Percentiles rank a stretch among this genome's conserved stretches.
These are phyloP conservation scores for Candida rishiriensis DNA, from an alignment of 805 yeast genomes.

Conservation along the genomic window DNA sequence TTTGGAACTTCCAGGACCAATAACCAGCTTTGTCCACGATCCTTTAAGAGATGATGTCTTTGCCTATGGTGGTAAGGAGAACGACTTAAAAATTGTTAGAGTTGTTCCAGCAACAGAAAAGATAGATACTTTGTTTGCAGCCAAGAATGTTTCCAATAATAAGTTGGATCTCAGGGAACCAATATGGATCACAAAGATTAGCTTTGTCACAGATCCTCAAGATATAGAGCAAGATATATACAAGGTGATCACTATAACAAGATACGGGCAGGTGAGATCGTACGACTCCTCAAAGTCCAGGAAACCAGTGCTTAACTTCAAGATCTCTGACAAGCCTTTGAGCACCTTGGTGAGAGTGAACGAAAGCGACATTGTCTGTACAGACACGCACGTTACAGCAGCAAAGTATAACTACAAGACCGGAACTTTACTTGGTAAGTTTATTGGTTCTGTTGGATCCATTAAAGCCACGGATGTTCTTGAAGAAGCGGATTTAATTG, in stretches of 20 bases:
- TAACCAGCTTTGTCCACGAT: constrained; percentile 44
- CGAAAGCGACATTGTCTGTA: constrained; percentile 49
- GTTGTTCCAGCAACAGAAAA: constrained; percentile 18
- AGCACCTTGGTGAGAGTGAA: constrained; percentile 35
- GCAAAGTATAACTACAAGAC: constrained; percentile 48
- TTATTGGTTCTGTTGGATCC: constrained; percentile 73
- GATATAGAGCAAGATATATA: constrained; percentile 34
- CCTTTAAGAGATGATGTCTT: constrained; percentile 47
- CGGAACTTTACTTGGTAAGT: constrained; percentile 63
- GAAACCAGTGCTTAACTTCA: constrained; percentile 58
- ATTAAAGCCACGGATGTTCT: constrained; percentile 39
- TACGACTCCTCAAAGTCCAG: constrained; percentile 68
- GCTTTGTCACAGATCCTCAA: constrained; percentile 32
- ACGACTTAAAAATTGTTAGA: constrained; percentile 52
- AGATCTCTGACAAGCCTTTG: constrained; percentile 52
- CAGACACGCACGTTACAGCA: constrained; percentile 68
- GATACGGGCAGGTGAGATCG: constrained; percentile 68
- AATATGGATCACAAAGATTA: constrained; percentile 64
- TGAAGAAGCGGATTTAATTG: constrained; percentile 41
- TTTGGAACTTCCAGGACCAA: constrained; percentile 40
- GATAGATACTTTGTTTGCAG: constrained; percentile 50
- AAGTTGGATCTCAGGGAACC: constrained; percentile 77
- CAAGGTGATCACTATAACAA: constrained; percentile 61
- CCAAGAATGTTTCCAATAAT: constrained; percentile 79
- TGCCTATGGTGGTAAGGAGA: constrained; percentile 86